A percentile compares a stretch with the other conserved stretches of the same genome.
Evolutionary conservation across 225 moss, liverwort and hornwort genomes (phyloP).

Genomic region (Ulota crispa): DNA sequence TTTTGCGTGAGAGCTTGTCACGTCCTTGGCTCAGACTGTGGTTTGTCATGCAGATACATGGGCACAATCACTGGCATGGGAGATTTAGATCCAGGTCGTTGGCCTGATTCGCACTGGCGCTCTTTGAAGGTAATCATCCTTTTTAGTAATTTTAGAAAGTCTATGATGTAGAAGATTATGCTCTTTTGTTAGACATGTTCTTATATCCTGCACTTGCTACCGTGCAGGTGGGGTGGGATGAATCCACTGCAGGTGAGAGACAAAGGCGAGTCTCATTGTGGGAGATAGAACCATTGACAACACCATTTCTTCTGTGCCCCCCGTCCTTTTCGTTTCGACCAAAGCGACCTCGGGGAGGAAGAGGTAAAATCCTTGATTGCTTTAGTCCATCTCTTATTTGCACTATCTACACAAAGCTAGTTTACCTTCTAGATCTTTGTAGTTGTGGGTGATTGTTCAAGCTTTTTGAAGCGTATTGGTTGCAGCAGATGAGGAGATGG

Average conservation of each 20-base stretch:
- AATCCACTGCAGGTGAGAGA: constrained; percentile 91
- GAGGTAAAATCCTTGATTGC: constrained; percentile 29
- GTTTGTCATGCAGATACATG: constrained; percentile 67
- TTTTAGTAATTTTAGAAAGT: background rate
- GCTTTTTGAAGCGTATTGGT: constrained; percentile 4
- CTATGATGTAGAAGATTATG: background rate
- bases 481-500: constrained; percentile 72
- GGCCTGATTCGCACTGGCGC: constrained; percentile 93
- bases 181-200: background rate
- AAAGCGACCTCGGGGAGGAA: constrained; percentile 68
- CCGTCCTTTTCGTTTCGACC: constrained; percentile 73
- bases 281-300: constrained; percentile 92
- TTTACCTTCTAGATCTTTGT: background rate
- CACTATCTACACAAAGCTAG: background rate
- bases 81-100: constrained; percentile 72
- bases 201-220: background rate
- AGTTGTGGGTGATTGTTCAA: background rate
- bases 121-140: constrained; percentile 70
- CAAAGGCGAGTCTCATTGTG: constrained; percentile 86
- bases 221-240: constrained; percentile 92
- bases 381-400: background rate
- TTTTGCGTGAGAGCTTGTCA: background rate
- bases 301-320: constrained; percentile 81
- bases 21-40: constrained; percentile 14
- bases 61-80: constrained; percentile 95